Conservation (phyloP, 441 rosid species). For the Populus trichocarpa region DNA sequence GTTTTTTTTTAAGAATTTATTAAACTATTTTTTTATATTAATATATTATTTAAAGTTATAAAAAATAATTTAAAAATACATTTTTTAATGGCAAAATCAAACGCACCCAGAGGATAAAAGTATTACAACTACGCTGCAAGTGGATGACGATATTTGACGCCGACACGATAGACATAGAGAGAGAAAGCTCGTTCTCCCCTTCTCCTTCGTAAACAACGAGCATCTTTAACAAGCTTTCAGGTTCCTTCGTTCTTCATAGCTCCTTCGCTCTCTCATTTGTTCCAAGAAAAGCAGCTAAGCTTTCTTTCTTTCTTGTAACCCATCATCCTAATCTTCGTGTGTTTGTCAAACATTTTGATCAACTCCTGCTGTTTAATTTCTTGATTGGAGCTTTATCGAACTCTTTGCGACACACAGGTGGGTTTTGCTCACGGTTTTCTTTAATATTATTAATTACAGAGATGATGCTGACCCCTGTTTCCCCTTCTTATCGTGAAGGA, state of each 20-base stretch:
- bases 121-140: neutral
- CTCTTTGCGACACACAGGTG: neutral
- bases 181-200: neutral
- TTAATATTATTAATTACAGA: neutral
- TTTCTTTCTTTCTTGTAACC: neutral
- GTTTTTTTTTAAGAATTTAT: no score
- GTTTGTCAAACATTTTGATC: neutral
- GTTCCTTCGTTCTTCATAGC: neutral
- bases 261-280: neutral
- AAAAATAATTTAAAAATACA: no score
- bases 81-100: no score
- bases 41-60: no score
- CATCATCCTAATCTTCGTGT: neutral
- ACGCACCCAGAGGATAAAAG: no score
- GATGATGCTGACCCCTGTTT: neutral
- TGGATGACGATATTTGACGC: neutral
- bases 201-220: neutral
- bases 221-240: neutral
- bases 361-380: neutral
- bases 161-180: neutral
- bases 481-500: conserved; percentile 16
- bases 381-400: neutral
- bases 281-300: neutral
- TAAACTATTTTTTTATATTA: no score
- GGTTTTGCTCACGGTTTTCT: neutral